Evolutionary conservation across 306 rosid genomes (phyloP).

Genomic region (Comarum palustre): DNA sequence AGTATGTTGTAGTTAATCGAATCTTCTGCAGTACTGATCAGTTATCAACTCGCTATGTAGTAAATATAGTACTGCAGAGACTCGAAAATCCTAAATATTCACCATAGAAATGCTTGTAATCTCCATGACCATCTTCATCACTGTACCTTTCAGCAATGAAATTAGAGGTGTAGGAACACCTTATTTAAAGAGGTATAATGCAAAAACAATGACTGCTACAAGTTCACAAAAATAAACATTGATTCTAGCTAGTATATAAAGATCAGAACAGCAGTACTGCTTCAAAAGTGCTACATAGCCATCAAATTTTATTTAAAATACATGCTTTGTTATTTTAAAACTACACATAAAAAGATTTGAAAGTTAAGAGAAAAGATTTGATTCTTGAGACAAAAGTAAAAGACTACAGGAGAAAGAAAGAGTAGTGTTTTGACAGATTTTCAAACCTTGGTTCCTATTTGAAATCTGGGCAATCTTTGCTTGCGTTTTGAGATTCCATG

Average conservation of each 20-base stretch:
- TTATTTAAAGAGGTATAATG: neutral
- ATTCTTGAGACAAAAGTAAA: constrained; percentile 2
- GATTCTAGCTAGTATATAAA: neutral
- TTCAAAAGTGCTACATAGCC: neutral
- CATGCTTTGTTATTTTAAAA: neutral
- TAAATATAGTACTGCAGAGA: neutral
- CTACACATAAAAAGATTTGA: neutral
- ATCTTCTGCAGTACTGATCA: too few species aligned
- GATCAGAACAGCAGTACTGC: neutral
- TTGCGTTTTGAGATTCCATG: constrained; percentile 4
- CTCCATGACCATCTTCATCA: neutral
- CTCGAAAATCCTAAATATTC: neutral
- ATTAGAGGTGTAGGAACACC: too few species aligned
- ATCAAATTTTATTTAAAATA: neutral
- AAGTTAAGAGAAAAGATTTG: constrained; percentile 1
- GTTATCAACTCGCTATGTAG: too few species aligned
- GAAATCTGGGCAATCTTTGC: neutral
- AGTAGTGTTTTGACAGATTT: neutral
- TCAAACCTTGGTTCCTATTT: neutral
- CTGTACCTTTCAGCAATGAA: neutral
- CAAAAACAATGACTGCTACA: neutral
- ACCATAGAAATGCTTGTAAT: neutral
- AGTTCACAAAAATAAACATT: neutral
- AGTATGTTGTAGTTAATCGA: too few species aligned
- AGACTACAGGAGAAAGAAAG: neutral